These are phyloP conservation scores for Podila horticola DNA, from an alignment of 192 early-diverging fungal species.

Conservation along the genomic window DNA sequence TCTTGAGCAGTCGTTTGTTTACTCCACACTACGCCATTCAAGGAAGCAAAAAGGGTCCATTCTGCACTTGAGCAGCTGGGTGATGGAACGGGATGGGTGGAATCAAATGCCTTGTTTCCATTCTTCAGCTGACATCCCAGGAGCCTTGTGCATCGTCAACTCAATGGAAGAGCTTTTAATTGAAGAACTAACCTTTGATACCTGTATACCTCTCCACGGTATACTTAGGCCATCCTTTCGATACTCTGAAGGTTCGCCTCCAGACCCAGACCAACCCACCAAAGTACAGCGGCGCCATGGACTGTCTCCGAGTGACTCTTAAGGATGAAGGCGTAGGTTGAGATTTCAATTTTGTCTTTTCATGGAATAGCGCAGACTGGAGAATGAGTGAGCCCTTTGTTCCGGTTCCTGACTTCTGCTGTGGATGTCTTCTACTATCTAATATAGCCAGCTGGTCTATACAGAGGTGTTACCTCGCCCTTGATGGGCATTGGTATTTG, in stretches of 20 bases:
- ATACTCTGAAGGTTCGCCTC: slow-evolving; percentile 74
- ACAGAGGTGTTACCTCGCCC: slow-evolving; percentile 77
- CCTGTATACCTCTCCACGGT: too few species aligned
- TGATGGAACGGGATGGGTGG: too few species aligned
- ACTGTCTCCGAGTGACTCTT: slow-evolving; percentile 63
- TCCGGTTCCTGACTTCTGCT: background rate
- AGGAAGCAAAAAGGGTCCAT: too few species aligned
- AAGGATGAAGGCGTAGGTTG: slow-evolving; percentile 68
- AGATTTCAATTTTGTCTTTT: background rate
- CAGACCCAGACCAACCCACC: slow-evolving; percentile 72
- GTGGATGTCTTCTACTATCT: background rate
- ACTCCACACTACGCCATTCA: too few species aligned
- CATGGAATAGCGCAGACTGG: background rate
- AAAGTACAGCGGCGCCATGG: slow-evolving; percentile 66
- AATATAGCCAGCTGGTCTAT: slow-evolving; percentile 66
- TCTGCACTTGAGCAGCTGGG: too few species aligned
- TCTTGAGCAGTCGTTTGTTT: background rate
- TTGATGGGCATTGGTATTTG: slow-evolving; percentile 77
- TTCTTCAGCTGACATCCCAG: background rate
- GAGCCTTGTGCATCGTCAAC: background rate
- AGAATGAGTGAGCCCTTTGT: background rate
- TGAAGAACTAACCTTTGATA: background rate
- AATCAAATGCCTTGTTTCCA: background rate
- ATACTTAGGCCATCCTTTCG: slow-evolving; percentile 69
- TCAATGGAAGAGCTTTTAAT: background rate